Percentiles rank a stretch among this genome's conserved stretches.
phyloP scores from a whole-genome alignment of 73 alveolate genomes.

The Paramecium bursaria region DNA sequence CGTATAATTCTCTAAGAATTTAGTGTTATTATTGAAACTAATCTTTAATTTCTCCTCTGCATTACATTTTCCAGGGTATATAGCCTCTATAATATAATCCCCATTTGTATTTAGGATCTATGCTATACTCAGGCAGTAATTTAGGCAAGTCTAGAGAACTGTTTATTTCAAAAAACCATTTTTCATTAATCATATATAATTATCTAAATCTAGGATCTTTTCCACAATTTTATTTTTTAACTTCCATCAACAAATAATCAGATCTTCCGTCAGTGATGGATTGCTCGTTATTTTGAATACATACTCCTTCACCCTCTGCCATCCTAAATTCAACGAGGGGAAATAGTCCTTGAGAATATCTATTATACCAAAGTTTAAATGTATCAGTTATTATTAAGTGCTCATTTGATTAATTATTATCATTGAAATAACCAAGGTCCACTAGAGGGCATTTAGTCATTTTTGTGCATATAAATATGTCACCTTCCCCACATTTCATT shows the following conservation, averaged over 20 bases:
- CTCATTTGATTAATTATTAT: too few relatives aligned
- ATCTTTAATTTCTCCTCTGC: conserved; percentile 7
- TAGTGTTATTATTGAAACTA: too few relatives aligned
- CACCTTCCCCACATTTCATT: too few relatives aligned
- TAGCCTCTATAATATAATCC: neutral
- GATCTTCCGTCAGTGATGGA: neutral
- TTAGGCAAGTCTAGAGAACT: neutral
- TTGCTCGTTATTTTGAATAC: neutral
- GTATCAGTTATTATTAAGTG: too few relatives aligned
- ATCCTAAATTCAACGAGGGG: neutral
- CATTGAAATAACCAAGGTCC: too few relatives aligned
- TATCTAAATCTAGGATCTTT: neutral
- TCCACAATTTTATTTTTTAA: neutral
- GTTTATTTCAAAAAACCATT: neutral
- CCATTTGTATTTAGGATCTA: neutral
- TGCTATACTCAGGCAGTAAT: neutral
- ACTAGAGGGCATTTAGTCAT: too few relatives aligned
- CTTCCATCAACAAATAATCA: neutral
- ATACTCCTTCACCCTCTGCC: neutral
- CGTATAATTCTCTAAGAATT: too few relatives aligned
- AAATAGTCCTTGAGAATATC: too few relatives aligned
- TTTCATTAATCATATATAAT: neutral
- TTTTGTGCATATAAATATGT: too few relatives aligned
- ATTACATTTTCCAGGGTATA: neutral
- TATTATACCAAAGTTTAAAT: too few relatives aligned